These are phyloP conservation scores for Populus nigra DNA, from an alignment of 345 rosid genomes.

Conservation along the genomic window DNA sequence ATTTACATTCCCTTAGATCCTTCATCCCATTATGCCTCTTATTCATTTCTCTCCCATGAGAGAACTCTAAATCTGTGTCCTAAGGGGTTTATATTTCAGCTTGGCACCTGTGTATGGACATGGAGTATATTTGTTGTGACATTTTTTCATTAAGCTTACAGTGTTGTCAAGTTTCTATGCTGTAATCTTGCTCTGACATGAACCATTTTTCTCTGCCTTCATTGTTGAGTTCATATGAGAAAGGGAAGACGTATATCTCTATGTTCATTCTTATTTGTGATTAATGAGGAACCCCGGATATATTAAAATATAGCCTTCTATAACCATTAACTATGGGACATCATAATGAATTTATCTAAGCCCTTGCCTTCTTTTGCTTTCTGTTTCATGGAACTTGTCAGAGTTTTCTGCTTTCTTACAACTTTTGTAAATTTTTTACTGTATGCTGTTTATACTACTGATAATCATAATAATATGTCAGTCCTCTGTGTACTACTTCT, in stretches of 20 bases:
- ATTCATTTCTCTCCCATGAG: neutral
- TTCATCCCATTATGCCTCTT: no score
- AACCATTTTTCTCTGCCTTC: neutral
- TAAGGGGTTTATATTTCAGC: neutral
- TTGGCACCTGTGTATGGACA: neutral
- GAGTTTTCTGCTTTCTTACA: neutral
- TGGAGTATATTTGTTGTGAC: neutral
- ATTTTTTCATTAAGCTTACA: neutral
- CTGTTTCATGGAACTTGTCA: neutral
- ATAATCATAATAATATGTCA: neutral
- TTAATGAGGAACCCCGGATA: neutral
- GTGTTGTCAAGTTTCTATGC: neutral
- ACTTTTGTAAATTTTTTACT: neutral
- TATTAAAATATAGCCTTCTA: neutral
- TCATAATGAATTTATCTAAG: neutral
- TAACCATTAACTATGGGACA: neutral
- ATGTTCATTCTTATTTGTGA: neutral
- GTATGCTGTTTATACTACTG: neutral
- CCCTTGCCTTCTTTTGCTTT: conserved; percentile 1
- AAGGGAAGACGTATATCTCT: neutral
- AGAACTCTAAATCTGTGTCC: neutral
- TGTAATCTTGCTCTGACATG: neutral
- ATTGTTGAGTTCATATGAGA: neutral
- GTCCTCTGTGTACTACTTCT: neutral
- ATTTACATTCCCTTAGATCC: no score